These are phyloP conservation scores for Metarhizium anisopliae DNA, from an alignment of 2,329 filamentous ascomycete species.

Conservation along the genomic window DNA sequence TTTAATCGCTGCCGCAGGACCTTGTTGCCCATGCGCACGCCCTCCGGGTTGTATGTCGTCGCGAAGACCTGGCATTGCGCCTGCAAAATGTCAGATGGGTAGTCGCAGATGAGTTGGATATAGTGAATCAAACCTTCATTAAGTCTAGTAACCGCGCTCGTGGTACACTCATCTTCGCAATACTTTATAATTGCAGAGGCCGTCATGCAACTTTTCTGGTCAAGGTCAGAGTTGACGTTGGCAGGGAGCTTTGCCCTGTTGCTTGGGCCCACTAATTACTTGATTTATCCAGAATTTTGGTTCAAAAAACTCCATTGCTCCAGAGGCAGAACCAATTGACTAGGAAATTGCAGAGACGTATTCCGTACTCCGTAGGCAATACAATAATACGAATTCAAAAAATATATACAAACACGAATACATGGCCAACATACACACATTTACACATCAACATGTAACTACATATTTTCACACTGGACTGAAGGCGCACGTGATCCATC, in stretches of 20 bases:
- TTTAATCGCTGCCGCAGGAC: constrained; percentile 79
- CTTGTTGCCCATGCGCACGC: constrained; percentile 79
- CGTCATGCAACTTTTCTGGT: not conserved
- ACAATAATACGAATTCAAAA: too few species aligned
- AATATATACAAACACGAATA: too few species aligned
- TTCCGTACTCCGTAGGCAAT: too few species aligned
- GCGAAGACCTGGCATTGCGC: constrained; percentile 87
- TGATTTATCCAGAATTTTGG: not conserved
- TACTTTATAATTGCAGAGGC: constrained; percentile 17
- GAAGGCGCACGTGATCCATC: not conserved
- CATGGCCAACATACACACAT: too few species aligned
- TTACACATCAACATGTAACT: too few species aligned
- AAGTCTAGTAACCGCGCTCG: constrained; percentile 59
- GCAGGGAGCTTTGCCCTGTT: not conserved
- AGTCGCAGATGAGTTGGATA: not conserved
- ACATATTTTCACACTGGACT: too few species aligned
- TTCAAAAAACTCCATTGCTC: not conserved
- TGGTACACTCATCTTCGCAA: constrained; percentile 50
- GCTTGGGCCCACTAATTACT: not conserved
- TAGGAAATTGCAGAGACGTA: too few species aligned
- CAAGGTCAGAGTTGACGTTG: not conserved
- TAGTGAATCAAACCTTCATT: constrained; percentile 56
- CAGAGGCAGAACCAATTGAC: not conserved
- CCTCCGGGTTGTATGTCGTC: constrained; percentile 80
- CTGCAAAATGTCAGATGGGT: constrained; percentile 36